Percentiles rank a stretch among this genome's conserved stretches.
These are phyloP conservation scores for Peronospora tabacina DNA, from an alignment of 352 stramenopile genomes.

Conservation along the genomic window DNA sequence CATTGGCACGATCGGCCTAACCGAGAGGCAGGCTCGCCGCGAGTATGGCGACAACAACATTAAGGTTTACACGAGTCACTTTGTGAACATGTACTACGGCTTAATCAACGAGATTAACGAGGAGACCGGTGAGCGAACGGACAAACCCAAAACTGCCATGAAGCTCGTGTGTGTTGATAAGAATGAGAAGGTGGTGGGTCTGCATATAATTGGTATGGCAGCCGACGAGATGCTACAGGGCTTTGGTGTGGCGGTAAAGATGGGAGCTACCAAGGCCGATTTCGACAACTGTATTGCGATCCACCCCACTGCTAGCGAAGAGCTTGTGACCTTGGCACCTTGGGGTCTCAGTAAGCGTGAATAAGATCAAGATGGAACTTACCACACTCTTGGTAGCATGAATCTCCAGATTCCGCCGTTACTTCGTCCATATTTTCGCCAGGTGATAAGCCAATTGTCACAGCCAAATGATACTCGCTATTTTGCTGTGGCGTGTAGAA, in stretches of 20 bases:
- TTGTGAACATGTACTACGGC: slow-evolving; percentile 95
- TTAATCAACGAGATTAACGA: slow-evolving; percentile 66
- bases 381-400: too few species aligned
- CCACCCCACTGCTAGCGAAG: slow-evolving; percentile 93
- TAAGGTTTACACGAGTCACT: slow-evolving; percentile 90
- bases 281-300: slow-evolving; percentile 95
- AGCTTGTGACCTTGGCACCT: slow-evolving; percentile 93
- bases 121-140: slow-evolving; percentile 21
- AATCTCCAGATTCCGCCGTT: too few species aligned
- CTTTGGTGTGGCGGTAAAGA: slow-evolving; percentile 98
- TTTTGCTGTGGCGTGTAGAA: too few species aligned
- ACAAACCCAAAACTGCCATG: slow-evolving; percentile 92
- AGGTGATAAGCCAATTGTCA: not conserved
- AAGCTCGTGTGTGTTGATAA: slow-evolving; percentile 90
- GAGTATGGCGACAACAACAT: slow-evolving; percentile 88
- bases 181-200: slow-evolving; percentile 91
- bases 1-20: slow-evolving; percentile 92
- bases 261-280: slow-evolving; percentile 95
- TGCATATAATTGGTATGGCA: slow-evolving; percentile 93
- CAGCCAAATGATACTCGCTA: slow-evolving; percentile 1
- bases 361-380: not conserved
- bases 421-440: too few species aligned
- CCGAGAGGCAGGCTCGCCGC: slow-evolving; percentile 81
- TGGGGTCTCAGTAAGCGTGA: slow-evolving; percentile 53
- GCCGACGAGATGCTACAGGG: slow-evolving; percentile 98